Evolutionary conservation across 2,329 filamentous ascomycete species (phyloP).

Genomic region (Penicillium sumatraense): DNA sequence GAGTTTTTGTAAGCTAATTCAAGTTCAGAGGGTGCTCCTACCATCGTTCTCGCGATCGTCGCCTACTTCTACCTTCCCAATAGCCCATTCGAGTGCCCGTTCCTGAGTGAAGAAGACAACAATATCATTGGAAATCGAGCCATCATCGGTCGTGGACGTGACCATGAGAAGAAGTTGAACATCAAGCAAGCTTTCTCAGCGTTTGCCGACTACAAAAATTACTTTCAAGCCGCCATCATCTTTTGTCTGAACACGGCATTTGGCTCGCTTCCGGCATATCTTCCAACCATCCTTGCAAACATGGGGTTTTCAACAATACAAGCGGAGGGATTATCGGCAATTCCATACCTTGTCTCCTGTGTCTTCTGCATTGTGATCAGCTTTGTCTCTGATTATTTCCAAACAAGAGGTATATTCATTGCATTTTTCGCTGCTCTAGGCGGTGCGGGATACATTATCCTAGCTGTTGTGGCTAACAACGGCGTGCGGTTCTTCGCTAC

Average conservation of each 20-base stretch:
- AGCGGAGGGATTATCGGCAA: constrained; percentile 11
- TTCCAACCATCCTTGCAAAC: constrained; percentile 15
- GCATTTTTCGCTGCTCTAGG: background rate
- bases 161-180: background rate
- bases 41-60: background rate
- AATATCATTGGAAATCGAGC: background rate
- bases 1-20: background rate
- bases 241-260: background rate
- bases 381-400: background rate
- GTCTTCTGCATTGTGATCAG: background rate
- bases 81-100: background rate
- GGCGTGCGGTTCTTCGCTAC: constrained; percentile 7
- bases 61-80: background rate
- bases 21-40: background rate
- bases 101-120: background rate
- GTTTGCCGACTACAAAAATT: background rate
- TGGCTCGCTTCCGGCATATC: constrained; percentile 6
- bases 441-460: constrained; percentile 8
- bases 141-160: background rate
- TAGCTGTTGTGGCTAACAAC: constrained; percentile 1
- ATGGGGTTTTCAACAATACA: constrained; percentile 21
- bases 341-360: constrained; percentile 8
- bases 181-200: background rate
- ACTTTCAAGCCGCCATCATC: background rate
- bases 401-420: background rate